Evolutionary conservation across 495 filamentous ascomycete species (phyloP).

Genomic region (Neurospora sp.): DNA sequence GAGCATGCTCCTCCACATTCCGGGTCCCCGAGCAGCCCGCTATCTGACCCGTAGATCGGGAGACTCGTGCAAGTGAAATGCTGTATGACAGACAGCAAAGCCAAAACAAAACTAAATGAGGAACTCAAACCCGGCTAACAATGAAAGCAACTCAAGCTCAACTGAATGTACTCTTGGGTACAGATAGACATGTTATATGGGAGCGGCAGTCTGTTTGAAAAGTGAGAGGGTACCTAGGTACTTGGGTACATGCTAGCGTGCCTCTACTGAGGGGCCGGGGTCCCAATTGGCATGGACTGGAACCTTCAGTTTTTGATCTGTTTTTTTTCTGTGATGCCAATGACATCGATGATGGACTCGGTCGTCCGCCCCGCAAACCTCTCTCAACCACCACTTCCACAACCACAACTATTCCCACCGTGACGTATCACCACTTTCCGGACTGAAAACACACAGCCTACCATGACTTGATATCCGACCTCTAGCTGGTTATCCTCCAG

Average conservation of each 20-base stretch:
- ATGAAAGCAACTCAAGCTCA: background rate
- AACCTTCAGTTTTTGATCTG: background rate
- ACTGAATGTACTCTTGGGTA: background rate
- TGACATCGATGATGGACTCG: background rate
- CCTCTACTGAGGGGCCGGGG: background rate
- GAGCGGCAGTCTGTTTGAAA: background rate
- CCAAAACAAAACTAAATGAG: background rate
- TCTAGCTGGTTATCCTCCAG: slow-evolving; percentile 5
- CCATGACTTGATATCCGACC: slow-evolving; percentile 15
- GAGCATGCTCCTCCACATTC: background rate
- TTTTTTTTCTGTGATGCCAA: background rate
- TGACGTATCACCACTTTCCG: background rate
- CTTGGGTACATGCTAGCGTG: background rate
- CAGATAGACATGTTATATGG: background rate
- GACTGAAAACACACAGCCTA: background rate
- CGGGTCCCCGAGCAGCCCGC: background rate
- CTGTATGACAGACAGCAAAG: background rate
- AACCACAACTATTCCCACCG: background rate
- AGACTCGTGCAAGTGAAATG: background rate
- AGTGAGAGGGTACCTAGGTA: background rate
- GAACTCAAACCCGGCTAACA: background rate
- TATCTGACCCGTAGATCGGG: background rate
- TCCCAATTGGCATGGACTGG: background rate
- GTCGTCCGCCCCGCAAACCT: background rate
- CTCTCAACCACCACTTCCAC: background rate